Conservation (phyloP, 805 yeast genomes). For the Zygosaccharomyces bisporus region DNA sequence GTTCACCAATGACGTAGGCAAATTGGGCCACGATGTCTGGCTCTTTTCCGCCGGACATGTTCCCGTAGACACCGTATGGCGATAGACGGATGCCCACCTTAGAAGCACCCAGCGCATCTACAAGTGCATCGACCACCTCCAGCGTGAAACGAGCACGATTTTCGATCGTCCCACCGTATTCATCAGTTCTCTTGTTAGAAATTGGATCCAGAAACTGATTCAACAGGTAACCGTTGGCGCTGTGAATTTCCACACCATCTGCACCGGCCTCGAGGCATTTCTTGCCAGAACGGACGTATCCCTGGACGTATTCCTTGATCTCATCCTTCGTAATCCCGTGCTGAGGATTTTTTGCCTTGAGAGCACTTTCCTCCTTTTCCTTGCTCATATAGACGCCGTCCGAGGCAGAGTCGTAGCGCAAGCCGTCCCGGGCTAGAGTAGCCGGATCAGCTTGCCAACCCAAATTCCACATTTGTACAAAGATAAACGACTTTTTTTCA, state of each 20-base stretch:
- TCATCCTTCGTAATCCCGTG: constrained; percentile 35
- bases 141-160: constrained; percentile 45
- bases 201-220: constrained; percentile 52
- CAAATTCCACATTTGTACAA: constrained; percentile 41
- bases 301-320: constrained; percentile 41
- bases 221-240: constrained; percentile 62
- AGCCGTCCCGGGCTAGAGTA: constrained; percentile 36
- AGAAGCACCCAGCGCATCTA: constrained; percentile 50
- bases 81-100: constrained; percentile 48
- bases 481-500: constrained; percentile 42
- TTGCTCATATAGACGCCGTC: constrained; percentile 37
- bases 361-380: constrained; percentile 36
- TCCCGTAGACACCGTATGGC: constrained; percentile 44
- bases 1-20: constrained; percentile 40
- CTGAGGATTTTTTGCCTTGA: constrained; percentile 32
- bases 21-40: constrained; percentile 39
- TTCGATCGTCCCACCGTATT: constrained; percentile 54
- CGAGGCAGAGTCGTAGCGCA: constrained; percentile 41
- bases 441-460: constrained; percentile 21
- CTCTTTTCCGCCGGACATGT: constrained; percentile 36
- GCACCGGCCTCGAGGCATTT: constrained; percentile 38
- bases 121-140: constrained; percentile 50
- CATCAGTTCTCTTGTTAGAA: constrained; percentile 46
- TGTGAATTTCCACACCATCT: constrained; percentile 66
- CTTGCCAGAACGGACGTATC: constrained; percentile 47